Base-by-base conservation (phyloP, 345 rosid species). In the Moricandia moricandioides region DNA sequence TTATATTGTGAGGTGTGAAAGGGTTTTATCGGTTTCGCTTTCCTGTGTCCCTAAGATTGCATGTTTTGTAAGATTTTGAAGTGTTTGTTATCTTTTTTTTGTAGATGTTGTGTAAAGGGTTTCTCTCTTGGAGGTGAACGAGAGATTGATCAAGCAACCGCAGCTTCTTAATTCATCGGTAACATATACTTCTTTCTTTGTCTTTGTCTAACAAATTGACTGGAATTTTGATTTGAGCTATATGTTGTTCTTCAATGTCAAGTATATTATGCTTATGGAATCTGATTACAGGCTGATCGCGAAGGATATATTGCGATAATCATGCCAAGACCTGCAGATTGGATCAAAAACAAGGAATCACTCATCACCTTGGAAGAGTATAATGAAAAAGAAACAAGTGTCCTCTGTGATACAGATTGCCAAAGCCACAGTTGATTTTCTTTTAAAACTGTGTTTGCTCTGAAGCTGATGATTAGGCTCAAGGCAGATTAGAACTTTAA, bases 101-200 rank as follows among this genome's bases (percentile, higher is more conserved):
- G 3, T 87, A 92, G 99, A 85, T 96, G 96, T 65, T 89, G 98
- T 37, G 91, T 59, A 96, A 96, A 83, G 95, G 98, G n/a, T n/a
- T 62, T 90, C 94, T 47, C 83, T 90, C 33, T 75, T 96, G 84
- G 98, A 92, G 80, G 99, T 90, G 60, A 96, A 92, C n/a, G 91
- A 89, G 56, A 86, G 89, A 73, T 80, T 96, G 76, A 83, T 89
- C 51, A 86, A 82, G 73, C 89, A 86, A 45, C 96, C 98, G 0
- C 84, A 69, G 35, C 86, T 92, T 79, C 96, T 96, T 45, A 85
- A 83, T 81, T 82, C 88, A 59, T 83, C 87, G 66, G 98, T 88
- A 71, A 83, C n/a, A n/a, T n/a, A n/a, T n/a, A n/a, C n/a, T n/a
- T n/a, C n/a, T n/a, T n/a, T n/a, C n/a, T n/a, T n/a, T n/a, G n/a